Evolutionary conservation across 257 asterid species (phyloP).

Genomic region (Solanum neorickii): DNA sequence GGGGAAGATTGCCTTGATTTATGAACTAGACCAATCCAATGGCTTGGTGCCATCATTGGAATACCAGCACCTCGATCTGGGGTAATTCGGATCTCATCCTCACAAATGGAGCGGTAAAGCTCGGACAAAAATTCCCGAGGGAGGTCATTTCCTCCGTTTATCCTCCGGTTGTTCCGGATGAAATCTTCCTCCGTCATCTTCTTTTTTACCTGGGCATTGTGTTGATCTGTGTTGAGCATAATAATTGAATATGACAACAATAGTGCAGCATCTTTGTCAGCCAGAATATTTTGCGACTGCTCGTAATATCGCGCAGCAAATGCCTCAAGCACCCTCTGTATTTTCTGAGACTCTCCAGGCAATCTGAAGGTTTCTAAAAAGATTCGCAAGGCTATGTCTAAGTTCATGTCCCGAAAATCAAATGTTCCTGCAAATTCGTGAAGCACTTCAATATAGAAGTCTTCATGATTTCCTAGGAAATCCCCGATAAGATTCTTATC

Average conservation of each 20-base stretch:
- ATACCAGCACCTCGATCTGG: slow-evolving; percentile 58
- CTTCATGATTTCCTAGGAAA: slow-evolving; percentile 81
- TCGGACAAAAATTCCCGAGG: slow-evolving; percentile 75
- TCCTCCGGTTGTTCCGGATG: slow-evolving; percentile 69
- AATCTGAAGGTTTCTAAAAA: slow-evolving; percentile 81
- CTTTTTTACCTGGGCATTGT: slow-evolving; percentile 84
- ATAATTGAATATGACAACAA: slow-evolving; percentile 75
- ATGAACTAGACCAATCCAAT: slow-evolving; percentile 79
- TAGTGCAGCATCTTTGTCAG: slow-evolving; percentile 78
- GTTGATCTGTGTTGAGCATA: slow-evolving; percentile 90
- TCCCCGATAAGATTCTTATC: slow-evolving; percentile 81
- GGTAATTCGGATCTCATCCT: slow-evolving; percentile 72
- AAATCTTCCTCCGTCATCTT: slow-evolving; percentile 96
- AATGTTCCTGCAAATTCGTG: slow-evolving; percentile 71
- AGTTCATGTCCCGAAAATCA: slow-evolving; percentile 65
- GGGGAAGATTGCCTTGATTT: slow-evolving; percentile 58
- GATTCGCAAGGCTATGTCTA: slow-evolving; percentile 79
- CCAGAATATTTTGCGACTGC: slow-evolving; percentile 71
- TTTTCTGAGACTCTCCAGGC: slow-evolving; percentile 97
- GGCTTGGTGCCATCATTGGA: slow-evolving; percentile 48
- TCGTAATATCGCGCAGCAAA: slow-evolving; percentile 80
- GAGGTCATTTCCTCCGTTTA: slow-evolving; percentile 86
- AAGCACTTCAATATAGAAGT: slow-evolving; percentile 71
- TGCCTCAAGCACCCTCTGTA: slow-evolving; percentile 92
- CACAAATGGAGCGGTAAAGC: slow-evolving; percentile 72